Base-by-base conservation (phyloP, 495 filamentous ascomycete genomes). In the Aspergillus funiculosus region DNA sequence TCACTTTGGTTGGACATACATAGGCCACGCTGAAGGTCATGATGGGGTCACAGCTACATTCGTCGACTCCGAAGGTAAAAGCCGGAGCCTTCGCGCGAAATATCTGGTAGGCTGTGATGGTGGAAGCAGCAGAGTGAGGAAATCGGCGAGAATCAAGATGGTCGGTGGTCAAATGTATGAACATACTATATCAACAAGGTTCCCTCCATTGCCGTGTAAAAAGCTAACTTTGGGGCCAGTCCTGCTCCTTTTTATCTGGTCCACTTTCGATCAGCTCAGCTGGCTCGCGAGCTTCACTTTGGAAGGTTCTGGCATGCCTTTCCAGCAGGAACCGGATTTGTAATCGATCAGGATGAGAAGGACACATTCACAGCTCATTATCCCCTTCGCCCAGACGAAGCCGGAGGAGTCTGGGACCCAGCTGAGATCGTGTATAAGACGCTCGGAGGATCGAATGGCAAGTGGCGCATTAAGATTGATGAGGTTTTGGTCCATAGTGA, bases 271-370 rank as follows among this genome's bases (percentile, higher is more conserved):
- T 65, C 62, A 0, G 26, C 20, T 27, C 48, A 65, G n/a, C 50
- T 68, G 2, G 34, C 51, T 1, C 25, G 49, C 4, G 22, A 54
- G 5, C 51, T 44, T 11, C 17, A 24, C 10, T 47, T 47, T 15
- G 57, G 57, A 5, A 50, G 51, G 25, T 66, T 60, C 38, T 64
- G 64, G 62, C 60, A 66, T 32, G 48, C 57, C 2, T 65, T 62
- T 39, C 29, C 50, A n/a, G 18, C 43, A 0, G 22, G 35, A 7
- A 37, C 31, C 6, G 59, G 47, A 4, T 42, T 56, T 13, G 18
- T 63, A 11, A 53, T 67, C 28, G 51, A 50, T 32, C 63, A 67
- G 32, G 56, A 64, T 22, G 63, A 59, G 14, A 31, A 47, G 24
- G 61, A 64, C 18, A 64, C 59, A 15, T 67, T 40, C 22, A 67